phyloP scores from a whole-genome alignment of 495 filamentous ascomycete genomes.

The Neurospora cerealis region DNA sequence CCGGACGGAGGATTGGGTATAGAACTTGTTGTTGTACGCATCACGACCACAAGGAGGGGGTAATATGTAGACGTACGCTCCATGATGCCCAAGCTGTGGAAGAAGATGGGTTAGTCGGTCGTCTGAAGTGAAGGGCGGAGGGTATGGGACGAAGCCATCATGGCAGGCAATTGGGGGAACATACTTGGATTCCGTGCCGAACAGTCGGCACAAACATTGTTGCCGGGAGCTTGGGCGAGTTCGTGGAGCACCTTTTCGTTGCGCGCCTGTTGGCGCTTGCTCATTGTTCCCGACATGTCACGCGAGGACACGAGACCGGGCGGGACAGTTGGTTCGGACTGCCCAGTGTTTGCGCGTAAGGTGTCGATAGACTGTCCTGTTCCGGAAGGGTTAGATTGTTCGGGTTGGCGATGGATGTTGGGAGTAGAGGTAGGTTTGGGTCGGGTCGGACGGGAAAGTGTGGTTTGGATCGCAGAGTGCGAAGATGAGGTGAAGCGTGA shows the following conservation, averaged over 20 bases:
- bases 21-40: neutral
- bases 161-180: slow-evolving; percentile 16
- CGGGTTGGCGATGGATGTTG: neutral
- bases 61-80: slow-evolving; percentile 60
- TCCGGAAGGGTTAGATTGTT: neutral
- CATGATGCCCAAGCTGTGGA: slow-evolving; percentile 92
- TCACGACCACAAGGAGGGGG: neutral
- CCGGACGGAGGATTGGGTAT: neutral
- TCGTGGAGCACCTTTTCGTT: slow-evolving; percentile 90
- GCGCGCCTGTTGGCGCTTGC: slow-evolving; percentile 93
- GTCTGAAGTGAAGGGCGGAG: neutral
- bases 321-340: neutral
- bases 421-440: neutral
- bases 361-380: neutral
- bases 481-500: neutral
- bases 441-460: neutral
- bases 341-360: neutral
- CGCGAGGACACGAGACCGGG: slow-evolving; percentile 6
- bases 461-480: neutral
- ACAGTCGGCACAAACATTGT: slow-evolving; percentile 94
- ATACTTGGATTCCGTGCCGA: slow-evolving; percentile 82
- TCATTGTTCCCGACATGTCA: slow-evolving; percentile 44
- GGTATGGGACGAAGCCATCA: neutral
- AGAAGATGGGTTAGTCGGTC: slow-evolving; percentile 14
- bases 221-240: slow-evolving; percentile 82